A percentile compares a stretch with the other conserved stretches of the same genome.
Conservation (phyloP, 495 filamentous ascomycete species). For the Haplographium delicatum region DNA sequence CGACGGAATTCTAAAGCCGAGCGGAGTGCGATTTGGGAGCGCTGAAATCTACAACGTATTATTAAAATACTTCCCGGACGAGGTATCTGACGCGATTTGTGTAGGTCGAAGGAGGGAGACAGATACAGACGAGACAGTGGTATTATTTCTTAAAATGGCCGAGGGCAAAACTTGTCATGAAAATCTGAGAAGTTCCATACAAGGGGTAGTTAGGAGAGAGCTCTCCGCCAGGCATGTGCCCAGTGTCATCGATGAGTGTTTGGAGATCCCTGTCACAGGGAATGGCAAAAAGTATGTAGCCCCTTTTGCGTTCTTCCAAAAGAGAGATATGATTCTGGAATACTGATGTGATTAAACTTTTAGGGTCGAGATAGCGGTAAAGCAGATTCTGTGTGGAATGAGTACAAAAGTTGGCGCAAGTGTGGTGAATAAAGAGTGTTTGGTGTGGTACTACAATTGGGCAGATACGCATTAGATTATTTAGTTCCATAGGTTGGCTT, state of each 20-base stretch:
- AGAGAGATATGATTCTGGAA: constrained; percentile 44
- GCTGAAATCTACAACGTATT: constrained; percentile 76
- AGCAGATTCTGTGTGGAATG: constrained; percentile 74
- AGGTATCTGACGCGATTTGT: constrained; percentile 63
- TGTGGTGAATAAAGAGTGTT: constrained; percentile 24
- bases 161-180: constrained; percentile 47
- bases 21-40: constrained; percentile 78
- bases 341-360: constrained; percentile 52
- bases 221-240: constrained; percentile 70
- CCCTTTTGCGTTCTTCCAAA: constrained; percentile 27
- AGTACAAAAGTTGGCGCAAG: constrained; percentile 61
- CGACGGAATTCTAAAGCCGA: constrained; percentile 84
- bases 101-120: constrained; percentile 63
- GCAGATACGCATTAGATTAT: constrained; percentile 11
- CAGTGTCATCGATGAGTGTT: constrained; percentile 70
- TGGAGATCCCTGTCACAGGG: constrained; percentile 66
- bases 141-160: constrained; percentile 70
- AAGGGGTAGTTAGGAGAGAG: constrained; percentile 53
- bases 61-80: constrained; percentile 53
- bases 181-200: constrained; percentile 51
- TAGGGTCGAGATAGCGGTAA: constrained; percentile 79
- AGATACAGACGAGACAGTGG: constrained; percentile 67
- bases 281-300: constrained; percentile 27
- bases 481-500: too few species aligned
- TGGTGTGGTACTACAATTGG: constrained; percentile 26